Conservation (phyloP, 257 asterid species). For the Mentha longifolia region DNA sequence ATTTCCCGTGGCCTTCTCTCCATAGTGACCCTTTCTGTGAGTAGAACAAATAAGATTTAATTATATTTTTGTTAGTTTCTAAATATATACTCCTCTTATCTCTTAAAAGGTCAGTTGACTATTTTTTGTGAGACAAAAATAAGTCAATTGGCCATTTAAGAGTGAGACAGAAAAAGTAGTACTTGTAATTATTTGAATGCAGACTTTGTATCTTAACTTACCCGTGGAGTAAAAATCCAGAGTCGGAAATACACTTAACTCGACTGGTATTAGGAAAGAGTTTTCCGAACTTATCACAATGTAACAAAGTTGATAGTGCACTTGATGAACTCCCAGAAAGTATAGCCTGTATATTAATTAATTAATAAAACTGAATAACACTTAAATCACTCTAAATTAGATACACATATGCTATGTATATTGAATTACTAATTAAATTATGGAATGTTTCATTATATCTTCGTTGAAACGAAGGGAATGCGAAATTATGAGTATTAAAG, state of each 20-base stretch:
- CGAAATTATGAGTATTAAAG: too few relatives aligned
- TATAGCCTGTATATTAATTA: slow-evolving; percentile 42
- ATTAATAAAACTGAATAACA: too few relatives aligned
- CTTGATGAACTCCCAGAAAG: slow-evolving; percentile 44
- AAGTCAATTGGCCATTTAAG: too few relatives aligned
- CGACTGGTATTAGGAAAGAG: slow-evolving; percentile 27
- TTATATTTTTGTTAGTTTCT: background rate
- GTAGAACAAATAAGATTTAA: background rate
- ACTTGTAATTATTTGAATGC: background rate
- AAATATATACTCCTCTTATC: too few relatives aligned
- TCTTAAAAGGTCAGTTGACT: too few relatives aligned
- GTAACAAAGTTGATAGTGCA: slow-evolving; percentile 37
- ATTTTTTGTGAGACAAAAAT: too few relatives aligned
- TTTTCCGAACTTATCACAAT: slow-evolving; percentile 38
- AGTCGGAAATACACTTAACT: slow-evolving; percentile 38
- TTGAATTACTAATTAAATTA: too few relatives aligned
- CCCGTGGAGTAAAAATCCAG: slow-evolving; percentile 20
- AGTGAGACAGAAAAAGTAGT: background rate
- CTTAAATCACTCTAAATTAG: too few relatives aligned
- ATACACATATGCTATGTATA: too few relatives aligned
- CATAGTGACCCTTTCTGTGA: slow-evolving; percentile 19
- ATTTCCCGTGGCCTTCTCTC: background rate
- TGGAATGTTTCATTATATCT: too few relatives aligned
- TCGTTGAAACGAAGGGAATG: too few relatives aligned
- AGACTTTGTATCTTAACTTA: background rate